A percentile compares a stretch with the other conserved stretches of the same genome.
phyloP scores from a whole-genome alignment of 1,139 yeast species.

The Komagataea norvegica region DNA sequence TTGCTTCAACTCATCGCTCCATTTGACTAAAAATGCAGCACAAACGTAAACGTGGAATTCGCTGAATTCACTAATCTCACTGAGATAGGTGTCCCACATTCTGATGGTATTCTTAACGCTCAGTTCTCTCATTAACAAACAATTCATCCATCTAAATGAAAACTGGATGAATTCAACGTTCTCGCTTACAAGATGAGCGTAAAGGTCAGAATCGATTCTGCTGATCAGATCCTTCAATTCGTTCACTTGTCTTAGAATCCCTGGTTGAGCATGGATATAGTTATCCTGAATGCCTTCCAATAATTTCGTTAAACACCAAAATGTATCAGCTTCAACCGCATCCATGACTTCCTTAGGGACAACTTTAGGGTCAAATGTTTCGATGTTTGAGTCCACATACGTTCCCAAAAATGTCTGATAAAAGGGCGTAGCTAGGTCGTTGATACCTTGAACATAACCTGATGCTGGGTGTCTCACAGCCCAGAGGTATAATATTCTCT shows the following conservation, averaged over 20 bases:
- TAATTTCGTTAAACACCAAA: slow-evolving; percentile 90
- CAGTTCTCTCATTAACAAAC: slow-evolving; percentile 90
- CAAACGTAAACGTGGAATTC: slow-evolving; percentile 96
- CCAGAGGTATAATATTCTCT: slow-evolving; percentile 85
- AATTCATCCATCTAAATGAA: slow-evolving; percentile 98
- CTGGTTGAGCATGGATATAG: slow-evolving; percentile 97
- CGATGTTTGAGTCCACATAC: slow-evolving; percentile 44
- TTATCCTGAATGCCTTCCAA: slow-evolving; percentile 94
- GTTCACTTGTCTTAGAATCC: slow-evolving; percentile 84
- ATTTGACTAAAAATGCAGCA: slow-evolving; percentile 92
- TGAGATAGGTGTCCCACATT: slow-evolving; percentile 97
- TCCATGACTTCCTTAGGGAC: slow-evolving; percentile 53
- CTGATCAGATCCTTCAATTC: slow-evolving; percentile 73
- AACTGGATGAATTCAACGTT: slow-evolving; percentile 91
- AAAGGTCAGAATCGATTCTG: slow-evolving; percentile 71
- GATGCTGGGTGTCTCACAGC: slow-evolving; percentile 97
- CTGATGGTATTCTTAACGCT: slow-evolving; percentile 73
- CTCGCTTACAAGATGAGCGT: slow-evolving; percentile 70
- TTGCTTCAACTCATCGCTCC: slow-evolving; percentile 69
- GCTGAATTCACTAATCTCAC: slow-evolving; percentile 86
- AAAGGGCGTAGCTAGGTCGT: slow-evolving; percentile 91
- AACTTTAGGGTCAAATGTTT: slow-evolving; percentile 57
- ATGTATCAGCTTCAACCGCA: slow-evolving; percentile 86
- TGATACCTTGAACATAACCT: slow-evolving; percentile 99
- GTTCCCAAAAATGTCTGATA: slow-evolving; percentile 79